phyloP scores from a whole-genome alignment of 1,139 yeast species.

The Saccharomyces pastorianus region DNA sequence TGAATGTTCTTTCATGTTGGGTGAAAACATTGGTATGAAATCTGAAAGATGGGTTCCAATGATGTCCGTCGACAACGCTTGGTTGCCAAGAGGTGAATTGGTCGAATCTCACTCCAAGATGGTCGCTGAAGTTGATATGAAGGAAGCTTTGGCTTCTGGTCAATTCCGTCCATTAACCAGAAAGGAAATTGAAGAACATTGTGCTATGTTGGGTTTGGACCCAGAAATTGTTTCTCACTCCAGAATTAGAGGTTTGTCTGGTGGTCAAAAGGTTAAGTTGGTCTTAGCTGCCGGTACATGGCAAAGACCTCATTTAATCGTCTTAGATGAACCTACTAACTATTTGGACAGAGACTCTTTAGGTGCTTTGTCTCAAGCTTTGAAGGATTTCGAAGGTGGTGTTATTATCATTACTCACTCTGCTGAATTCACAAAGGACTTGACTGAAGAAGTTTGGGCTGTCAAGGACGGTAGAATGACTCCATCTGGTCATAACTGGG shows the following conservation, averaged over 20 bases:
- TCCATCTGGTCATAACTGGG: conserved; percentile 99
- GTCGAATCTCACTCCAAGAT: conserved; percentile 96
- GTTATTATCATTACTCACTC: conserved; percentile 98
- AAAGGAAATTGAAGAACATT: conserved; percentile 98
- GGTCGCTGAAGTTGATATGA: conserved; percentile 99
- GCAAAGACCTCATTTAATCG: conserved; percentile 99
- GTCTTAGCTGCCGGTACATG: conserved; percentile 99
- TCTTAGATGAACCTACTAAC: conserved; percentile 98
- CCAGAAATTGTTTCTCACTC: conserved; percentile 99
- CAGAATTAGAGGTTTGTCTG: conserved; percentile 99
- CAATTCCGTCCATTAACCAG: conserved; percentile 99
- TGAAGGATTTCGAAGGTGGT: conserved; percentile 99
- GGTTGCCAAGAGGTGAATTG: conserved; percentile 99
- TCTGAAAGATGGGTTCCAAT: conserved; percentile 99
- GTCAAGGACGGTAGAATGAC: conserved; percentile 96
- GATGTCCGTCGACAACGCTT: conserved; percentile 99
- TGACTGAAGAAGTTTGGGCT: conserved; percentile 99
- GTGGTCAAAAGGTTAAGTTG: conserved; percentile 99
- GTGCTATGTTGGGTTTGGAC: conserved; percentile 97
- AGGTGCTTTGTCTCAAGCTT: conserved; percentile 98
- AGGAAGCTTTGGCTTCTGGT: conserved; percentile 99
- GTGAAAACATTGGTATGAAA: conserved; percentile 98
- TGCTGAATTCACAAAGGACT: conserved; percentile 98
- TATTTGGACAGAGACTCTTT: conserved; percentile 98
- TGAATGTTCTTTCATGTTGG: conserved; percentile 93